Base-by-base conservation (phyloP, 495 filamentous ascomycete species). In the Parachaetomium inaequale region DNA sequence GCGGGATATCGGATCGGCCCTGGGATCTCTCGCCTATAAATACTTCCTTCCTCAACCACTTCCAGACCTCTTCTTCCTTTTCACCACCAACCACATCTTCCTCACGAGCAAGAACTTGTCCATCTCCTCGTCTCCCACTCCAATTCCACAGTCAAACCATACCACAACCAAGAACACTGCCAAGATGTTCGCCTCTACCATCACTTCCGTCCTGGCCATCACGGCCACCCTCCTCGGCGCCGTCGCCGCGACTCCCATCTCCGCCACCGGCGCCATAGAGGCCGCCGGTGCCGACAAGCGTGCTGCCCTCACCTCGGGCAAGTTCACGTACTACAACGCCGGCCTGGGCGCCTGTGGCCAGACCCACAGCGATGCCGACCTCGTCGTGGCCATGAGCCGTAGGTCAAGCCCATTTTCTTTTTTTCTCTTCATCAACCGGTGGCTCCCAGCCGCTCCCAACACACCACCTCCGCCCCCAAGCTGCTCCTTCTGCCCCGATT, bases 281-380 rank as follows among this genome's bases (percentile, higher is more conserved):
- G 19, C 42, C 11, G n/a, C 38, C n/a, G 6, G 14, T 46, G 14
- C 0, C 28, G n/a, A 19, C 49, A 32, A 53, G 17, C 17, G 31
- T 19, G 32, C 17, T 4, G 28, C 34, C 45, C 26, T 34, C 23
- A 36, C 29, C 23, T 19, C 36, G 0, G 54, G 61, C 6, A 2
- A 14, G 4, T 56, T 87, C 40, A 86, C 82, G 2, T 82, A 83
- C 32, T 73, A 77, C 29, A 83, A 84, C 58, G 73, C 76, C 3
- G 84, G 84, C 19, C 65, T 86, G 0, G 84, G 84, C 7, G 70
- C 15, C 71, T 82, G 50, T 72, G 74, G 64, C 12, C 29, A 53
- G 21, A 26, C 12, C 15, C 55, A 64, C 63, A 32, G n/a, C 45
- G 69, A 78, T 25, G 50, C 55, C 25, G 75, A 79, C 19, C 65